phyloP scores from a whole-genome alignment of 1,139 yeast genomes.

The Pneumocystis carinii region DNA sequence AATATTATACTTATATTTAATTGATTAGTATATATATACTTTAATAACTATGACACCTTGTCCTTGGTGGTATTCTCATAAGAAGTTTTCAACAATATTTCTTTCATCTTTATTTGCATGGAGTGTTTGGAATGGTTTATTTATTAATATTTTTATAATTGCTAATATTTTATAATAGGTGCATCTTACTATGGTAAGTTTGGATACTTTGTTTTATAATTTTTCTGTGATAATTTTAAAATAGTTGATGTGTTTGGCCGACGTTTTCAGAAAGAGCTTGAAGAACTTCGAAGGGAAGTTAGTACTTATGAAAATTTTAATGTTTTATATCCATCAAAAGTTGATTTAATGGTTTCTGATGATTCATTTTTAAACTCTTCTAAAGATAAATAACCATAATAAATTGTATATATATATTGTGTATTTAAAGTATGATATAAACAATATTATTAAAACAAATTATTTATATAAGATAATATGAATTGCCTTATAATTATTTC shows the following conservation, averaged over 20 bases:
- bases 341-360: neutral
- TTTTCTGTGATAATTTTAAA: neutral
- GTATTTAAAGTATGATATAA: neutral
- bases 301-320: neutral
- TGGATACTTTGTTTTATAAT: neutral
- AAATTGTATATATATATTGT: neutral
- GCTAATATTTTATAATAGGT: neutral
- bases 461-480: neutral
- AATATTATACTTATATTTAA: neutral
- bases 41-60: constrained; percentile 77
- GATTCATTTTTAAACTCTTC: neutral
- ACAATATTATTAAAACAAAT: neutral
- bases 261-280: constrained; percentile 69
- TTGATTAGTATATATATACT: constrained; percentile 64
- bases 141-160: constrained; percentile 40
- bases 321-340: neutral
- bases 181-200: neutral
- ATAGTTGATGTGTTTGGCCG: constrained; percentile 72
- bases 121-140: constrained; percentile 88
- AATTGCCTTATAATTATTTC: neutral
- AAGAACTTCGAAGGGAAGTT: constrained; percentile 34
- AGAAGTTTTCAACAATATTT: constrained; percentile 52
- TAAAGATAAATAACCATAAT: neutral
- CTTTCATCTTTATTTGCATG: constrained; percentile 54
- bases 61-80: constrained; percentile 68